Conservation (phyloP, 208 protist genomes). For the Trypanosoma platydactyli region DNA sequence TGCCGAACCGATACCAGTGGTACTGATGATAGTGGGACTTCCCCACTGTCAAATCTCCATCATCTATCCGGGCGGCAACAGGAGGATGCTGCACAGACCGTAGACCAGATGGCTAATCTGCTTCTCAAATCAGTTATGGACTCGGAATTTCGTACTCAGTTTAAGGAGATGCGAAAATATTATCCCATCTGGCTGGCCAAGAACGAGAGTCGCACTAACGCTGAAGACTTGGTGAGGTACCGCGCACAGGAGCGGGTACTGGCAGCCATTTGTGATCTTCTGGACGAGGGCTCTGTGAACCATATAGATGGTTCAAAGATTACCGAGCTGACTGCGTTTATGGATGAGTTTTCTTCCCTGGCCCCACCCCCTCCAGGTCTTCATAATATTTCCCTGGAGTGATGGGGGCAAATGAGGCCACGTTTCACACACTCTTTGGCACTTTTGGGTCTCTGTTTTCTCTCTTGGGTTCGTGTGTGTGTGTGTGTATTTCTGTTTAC, state of each 20-base stretch:
- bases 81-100: neutral
- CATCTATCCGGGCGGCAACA: neutral
- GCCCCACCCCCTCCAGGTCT: conserved; percentile 47
- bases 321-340: conserved; percentile 47
- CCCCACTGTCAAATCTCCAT: too few relatives aligned
- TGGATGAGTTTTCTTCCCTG: conserved; percentile 72
- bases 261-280: conserved; percentile 59
- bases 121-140: conserved; percentile 51
- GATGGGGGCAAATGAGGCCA: neutral
- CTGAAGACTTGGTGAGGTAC: conserved; percentile 56
- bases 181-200: conserved; percentile 57
- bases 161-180: conserved; percentile 63
- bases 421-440: neutral
- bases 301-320: conserved; percentile 51
- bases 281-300: conserved; percentile 39
- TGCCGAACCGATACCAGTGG: too few relatives aligned
- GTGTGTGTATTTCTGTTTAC: too few relatives aligned
- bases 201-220: conserved; percentile 30
- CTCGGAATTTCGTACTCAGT: conserved; percentile 56
- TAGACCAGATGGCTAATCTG: conserved; percentile 34
- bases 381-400: neutral
- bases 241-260: conserved; percentile 47
- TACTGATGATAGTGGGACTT: too few relatives aligned
- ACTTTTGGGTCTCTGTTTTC: conserved; percentile 6
- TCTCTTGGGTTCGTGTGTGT: neutral